Evolutionary conservation across 768 basidiomycete genomes (phyloP).

Genomic region (Suillus variegatus): DNA sequence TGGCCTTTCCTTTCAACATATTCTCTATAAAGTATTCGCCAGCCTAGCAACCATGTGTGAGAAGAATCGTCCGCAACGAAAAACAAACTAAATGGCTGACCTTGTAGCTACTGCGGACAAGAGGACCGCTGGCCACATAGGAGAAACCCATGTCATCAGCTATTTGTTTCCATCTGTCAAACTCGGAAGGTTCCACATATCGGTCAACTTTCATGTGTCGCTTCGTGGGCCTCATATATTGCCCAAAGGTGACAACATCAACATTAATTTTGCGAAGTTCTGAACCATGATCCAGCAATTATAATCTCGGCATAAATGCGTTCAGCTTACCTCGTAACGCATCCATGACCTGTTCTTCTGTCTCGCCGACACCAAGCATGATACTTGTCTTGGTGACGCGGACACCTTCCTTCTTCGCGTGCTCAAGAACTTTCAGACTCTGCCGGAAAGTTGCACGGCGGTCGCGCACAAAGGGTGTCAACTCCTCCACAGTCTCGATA

Average conservation of each 20-base stretch:
- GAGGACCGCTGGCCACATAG: conserved; percentile 95
- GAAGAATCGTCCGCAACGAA: not conserved
- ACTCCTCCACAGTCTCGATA: conserved; percentile 90
- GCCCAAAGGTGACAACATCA: conserved; percentile 98
- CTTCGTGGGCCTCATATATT: conserved; percentile 99
- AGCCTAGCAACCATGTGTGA: conserved; percentile 53
- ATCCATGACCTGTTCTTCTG: conserved; percentile 75
- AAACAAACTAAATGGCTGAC: conserved; percentile 41
- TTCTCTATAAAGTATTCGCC: conserved; percentile 96
- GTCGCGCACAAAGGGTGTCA: conserved; percentile 95
- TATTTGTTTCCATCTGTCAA: conserved; percentile 85
- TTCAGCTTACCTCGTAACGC: conserved; percentile 71
- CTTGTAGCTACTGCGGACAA: conserved; percentile 97
- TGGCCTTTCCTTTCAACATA: conserved; percentile 65
- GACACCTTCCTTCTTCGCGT: conserved; percentile 82
- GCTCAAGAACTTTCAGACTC: conserved; percentile 77
- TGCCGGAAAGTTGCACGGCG: conserved; percentile 89
- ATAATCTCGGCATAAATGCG: not conserved
- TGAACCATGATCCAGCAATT: conserved; percentile 30
- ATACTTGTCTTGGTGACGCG: conserved; percentile 96
- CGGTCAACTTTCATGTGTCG: conserved; percentile 98
- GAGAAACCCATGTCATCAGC: conserved; percentile 95
- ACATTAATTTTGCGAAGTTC: conserved; percentile 88
- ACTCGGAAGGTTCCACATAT: conserved; percentile 93
- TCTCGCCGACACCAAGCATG: conserved; percentile 97